Percentiles rank a stretch among this genome's conserved stretches.
These are phyloP conservation scores for Crassisporium funariophilum DNA, from an alignment of 768 basidiomycete species.

Conservation along the genomic window DNA sequence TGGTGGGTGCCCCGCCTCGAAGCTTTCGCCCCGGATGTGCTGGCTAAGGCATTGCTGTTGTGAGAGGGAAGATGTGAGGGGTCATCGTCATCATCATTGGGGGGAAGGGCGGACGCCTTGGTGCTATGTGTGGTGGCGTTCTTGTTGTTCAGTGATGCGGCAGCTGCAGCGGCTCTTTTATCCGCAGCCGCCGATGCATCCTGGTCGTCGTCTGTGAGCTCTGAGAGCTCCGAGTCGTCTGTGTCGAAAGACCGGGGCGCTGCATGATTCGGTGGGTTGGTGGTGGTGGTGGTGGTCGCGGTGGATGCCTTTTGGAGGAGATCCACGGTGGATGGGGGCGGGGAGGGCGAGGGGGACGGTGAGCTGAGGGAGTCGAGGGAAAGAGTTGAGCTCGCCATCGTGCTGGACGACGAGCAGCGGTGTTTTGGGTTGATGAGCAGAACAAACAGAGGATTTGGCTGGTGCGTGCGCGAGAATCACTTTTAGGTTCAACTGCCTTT, in stretches of 20 bases:
- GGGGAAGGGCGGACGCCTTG: conserved; percentile 12
- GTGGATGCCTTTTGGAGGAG: conserved; percentile 18
- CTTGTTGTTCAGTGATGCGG: too few relatives aligned
- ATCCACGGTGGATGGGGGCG: conserved; percentile 26
- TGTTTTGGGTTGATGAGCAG: conserved; percentile 17
- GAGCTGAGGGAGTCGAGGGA: conserved; percentile 69
- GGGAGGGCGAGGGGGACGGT: conserved; percentile 62
- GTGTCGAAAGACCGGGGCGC: conserved; percentile 43
- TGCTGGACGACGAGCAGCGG: conserved; percentile 32
- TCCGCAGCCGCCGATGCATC: conserved; percentile 36
- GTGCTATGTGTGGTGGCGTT: conserved; percentile 24
- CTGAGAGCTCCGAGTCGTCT: conserved; percentile 81
- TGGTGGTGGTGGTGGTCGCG: conserved; percentile 26
- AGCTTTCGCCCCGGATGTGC: conserved; percentile 13
- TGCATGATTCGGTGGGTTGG: too few relatives aligned
- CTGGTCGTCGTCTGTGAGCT: conserved; percentile 82
- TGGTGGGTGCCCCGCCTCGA: conserved; percentile 24
- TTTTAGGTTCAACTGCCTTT: conserved; percentile 28
- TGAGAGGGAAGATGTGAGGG: too few relatives aligned
- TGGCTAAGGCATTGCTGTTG: conserved; percentile 5
- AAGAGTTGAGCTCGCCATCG: conserved; percentile 59
- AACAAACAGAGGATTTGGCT: conserved; percentile 25
- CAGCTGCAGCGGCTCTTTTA: conserved; percentile 21
- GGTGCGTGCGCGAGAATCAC: conserved; percentile 46
- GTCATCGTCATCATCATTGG: conserved; percentile 20